phyloP scores from a whole-genome alignment of 2,329 filamentous ascomycete species.

The Phialophora expanda region DNA sequence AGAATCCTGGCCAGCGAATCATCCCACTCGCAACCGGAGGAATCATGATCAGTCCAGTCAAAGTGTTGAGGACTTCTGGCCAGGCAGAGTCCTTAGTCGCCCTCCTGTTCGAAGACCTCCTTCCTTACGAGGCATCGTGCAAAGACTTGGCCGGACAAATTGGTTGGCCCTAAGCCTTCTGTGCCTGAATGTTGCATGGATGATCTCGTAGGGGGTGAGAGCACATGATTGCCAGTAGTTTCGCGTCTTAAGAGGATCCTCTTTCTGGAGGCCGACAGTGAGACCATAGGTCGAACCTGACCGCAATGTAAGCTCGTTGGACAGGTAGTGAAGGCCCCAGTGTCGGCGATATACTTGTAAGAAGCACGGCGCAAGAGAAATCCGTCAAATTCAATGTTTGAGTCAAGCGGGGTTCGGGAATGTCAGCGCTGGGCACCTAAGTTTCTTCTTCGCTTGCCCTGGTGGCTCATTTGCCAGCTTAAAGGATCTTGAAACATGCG shows the following conservation, averaged over 20 bases:
- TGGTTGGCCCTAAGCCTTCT: slow-evolving; percentile 16
- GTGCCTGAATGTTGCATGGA: slow-evolving; percentile 24
- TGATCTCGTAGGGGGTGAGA: not conserved
- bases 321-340: slow-evolving; percentile 4
- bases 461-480: slow-evolving; percentile 11
- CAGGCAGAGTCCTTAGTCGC: not conserved
- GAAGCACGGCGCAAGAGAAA: slow-evolving; percentile 8
- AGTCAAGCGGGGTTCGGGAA: slow-evolving; percentile 27
- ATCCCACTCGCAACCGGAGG: not conserved
- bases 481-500: slow-evolving; percentile 28
- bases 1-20: slow-evolving; percentile 5
- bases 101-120: slow-evolving; percentile 1
- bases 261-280: not conserved
- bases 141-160: slow-evolving; percentile 16
- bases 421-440: slow-evolving; percentile 20
- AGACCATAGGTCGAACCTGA: not conserved
- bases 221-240: not conserved
- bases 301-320: not conserved
- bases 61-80: slow-evolving; percentile 8
- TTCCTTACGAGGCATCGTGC: slow-evolving; percentile 4
- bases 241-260: not conserved
- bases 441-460: slow-evolving; percentile 11
- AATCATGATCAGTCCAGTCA: not conserved
- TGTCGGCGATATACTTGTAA: slow-evolving; percentile 4
- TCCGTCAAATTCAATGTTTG: slow-evolving; percentile 20